Evolutionary conservation across 176 grass and related monocot species (phyloP).

Genomic region (Oryza coarctata): DNA sequence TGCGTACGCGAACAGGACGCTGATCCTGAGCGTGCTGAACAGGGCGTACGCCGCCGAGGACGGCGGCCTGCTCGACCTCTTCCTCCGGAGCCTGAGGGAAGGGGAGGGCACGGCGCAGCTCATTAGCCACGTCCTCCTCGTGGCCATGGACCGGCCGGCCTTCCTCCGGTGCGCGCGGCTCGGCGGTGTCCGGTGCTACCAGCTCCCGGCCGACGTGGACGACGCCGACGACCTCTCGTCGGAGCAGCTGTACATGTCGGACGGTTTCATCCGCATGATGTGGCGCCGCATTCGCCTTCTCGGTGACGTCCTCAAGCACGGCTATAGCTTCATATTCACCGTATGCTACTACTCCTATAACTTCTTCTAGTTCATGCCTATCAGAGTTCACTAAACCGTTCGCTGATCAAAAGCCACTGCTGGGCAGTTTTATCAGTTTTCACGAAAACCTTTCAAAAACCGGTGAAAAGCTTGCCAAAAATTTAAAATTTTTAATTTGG

Average conservation of each 20-base stretch:
- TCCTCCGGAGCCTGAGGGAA: constrained; percentile 50
- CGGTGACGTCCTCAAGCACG: constrained; percentile 55
- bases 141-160: constrained; percentile 46
- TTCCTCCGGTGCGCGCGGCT: constrained; percentile 44
- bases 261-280: constrained; percentile 81
- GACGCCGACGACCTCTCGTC: constrained; percentile 46
- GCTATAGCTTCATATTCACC: constrained; percentile 72
- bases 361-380: not conserved
- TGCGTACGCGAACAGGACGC: constrained; percentile 55
- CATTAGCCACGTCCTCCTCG: constrained; percentile 61
- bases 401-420: no score
- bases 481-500: no score
- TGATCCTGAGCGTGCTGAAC: constrained; percentile 62
- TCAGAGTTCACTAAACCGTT: no score
- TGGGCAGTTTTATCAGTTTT: no score
- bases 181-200: constrained; percentile 51
- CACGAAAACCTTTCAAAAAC: no score
- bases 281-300: constrained; percentile 68
- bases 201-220: constrained; percentile 24
- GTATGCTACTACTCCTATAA: constrained; percentile 23
- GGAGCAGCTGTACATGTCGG: constrained; percentile 83
- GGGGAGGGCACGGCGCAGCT: constrained; percentile 57
- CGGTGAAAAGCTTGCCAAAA: no score
- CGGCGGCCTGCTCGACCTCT: constrained; percentile 69
- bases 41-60: constrained; percentile 56